phyloP scores from a whole-genome alignment of 75 land plant species.

The Adiantum capillusveneris region DNA sequence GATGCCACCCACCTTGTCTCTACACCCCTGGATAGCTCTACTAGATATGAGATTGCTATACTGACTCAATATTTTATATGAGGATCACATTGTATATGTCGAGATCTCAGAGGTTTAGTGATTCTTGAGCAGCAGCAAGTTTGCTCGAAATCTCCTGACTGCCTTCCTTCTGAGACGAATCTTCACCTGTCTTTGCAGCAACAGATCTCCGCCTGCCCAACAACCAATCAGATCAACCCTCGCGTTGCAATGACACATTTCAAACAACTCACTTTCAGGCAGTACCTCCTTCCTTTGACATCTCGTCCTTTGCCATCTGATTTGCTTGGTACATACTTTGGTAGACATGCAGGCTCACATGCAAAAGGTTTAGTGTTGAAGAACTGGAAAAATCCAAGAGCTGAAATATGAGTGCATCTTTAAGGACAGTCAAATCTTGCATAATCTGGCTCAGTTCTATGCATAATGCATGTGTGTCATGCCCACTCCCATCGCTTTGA shows the following conservation, averaged over 20 bases:
- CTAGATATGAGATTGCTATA: too few species aligned
- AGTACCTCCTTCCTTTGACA: slow-evolving; percentile 37
- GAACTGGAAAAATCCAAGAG: slow-evolving; percentile 23
- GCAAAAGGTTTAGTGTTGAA: slow-evolving; percentile 53
- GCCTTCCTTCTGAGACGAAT: neutral
- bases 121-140: neutral
- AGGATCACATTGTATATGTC: too few species aligned
- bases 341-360: slow-evolving; percentile 52
- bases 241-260: neutral
- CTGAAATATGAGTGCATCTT: neutral
- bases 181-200: neutral
- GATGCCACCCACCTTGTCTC: too few species aligned
- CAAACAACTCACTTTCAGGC: neutral
- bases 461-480: neutral
- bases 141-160: neutral
- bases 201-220: neutral
- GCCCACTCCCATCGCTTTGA: slow-evolving; percentile 14
- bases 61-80: too few species aligned
- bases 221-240: neutral
- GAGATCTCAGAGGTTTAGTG: too few species aligned
- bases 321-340: slow-evolving; percentile 51
- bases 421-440: neutral
- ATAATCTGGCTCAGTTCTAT: neutral
- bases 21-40: too few species aligned
- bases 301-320: slow-evolving; percentile 51